Percentiles rank a stretch among this genome's conserved stretches.
phyloP scores from a whole-genome alignment of 306 rosid species.

The Psophocarpus tetragonolobus region DNA sequence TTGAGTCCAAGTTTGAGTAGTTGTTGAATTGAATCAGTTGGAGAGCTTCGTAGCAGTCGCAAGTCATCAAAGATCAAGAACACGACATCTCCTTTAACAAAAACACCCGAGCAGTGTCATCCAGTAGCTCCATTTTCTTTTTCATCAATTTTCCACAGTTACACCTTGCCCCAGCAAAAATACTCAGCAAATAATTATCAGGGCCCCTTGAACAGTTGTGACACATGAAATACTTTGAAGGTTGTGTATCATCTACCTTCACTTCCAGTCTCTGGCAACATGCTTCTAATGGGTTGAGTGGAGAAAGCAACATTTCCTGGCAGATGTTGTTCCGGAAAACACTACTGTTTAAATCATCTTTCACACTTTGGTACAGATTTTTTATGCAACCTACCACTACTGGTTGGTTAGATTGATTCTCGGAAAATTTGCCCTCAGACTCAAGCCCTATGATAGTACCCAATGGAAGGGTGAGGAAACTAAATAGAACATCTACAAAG shows the following conservation, averaged over 20 bases:
- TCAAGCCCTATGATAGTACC: neutral
- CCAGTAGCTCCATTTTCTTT: neutral
- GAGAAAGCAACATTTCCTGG: neutral
- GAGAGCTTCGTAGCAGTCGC: neutral
- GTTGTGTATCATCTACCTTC: neutral
- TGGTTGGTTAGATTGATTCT: neutral
- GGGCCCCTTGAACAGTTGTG: neutral
- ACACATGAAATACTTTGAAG: neutral
- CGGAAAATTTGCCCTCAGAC: no score
- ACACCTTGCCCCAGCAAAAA: neutral
- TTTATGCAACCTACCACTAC: neutral
- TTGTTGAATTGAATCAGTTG: neutral
- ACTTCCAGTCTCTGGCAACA: neutral
- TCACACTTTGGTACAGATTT: neutral
- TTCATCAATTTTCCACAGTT: neutral
- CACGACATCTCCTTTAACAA: neutral
- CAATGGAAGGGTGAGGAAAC: neutral
- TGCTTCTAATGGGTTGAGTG: neutral
- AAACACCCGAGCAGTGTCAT: neutral
- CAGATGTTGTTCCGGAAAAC: neutral
- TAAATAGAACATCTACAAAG: neutral
- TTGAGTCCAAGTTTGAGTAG: neutral
- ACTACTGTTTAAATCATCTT: neutral
- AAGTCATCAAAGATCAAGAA: neutral
- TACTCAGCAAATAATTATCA: neutral